A percentile compares a stretch with the other conserved stretches of the same genome.
These are phyloP conservation scores for Hymenoscyphus linearis DNA, from an alignment of 2,329 filamentous ascomycete species.

Conservation along the genomic window DNA sequence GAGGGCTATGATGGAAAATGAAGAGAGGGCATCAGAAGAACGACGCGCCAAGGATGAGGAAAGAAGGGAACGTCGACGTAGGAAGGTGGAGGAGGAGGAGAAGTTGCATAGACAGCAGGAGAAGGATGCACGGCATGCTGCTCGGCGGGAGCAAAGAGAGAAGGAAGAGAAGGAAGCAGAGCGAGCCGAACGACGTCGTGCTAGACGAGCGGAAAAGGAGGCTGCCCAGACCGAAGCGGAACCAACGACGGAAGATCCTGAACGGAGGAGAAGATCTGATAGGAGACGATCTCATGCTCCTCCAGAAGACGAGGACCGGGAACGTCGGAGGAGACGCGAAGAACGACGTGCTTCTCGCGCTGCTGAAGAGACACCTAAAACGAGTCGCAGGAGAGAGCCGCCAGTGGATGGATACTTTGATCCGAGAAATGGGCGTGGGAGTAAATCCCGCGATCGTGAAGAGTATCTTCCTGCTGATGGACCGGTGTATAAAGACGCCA, in stretches of 20 bases:
- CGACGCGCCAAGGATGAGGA: conserved; percentile 52
- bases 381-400: conserved; percentile 40
- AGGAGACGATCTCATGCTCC: conserved; percentile 45
- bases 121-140: conserved; percentile 52
- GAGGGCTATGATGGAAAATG: conserved; percentile 46
- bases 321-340: conserved; percentile 49
- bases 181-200: conserved; percentile 44
- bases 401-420: conserved; percentile 43
- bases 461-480: conserved; percentile 27
- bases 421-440: conserved; percentile 37
- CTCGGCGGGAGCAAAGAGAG: conserved; percentile 46
- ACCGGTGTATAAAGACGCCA: conserved; percentile 25
- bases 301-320: conserved; percentile 43
- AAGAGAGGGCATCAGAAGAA: conserved; percentile 40
- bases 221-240: conserved; percentile 41
- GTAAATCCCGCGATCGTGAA: conserved; percentile 34
- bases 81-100: conserved; percentile 52
- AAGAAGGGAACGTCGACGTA: conserved; percentile 49
- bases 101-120: conserved; percentile 51
- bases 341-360: conserved; percentile 43
- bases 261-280: conserved; percentile 37
- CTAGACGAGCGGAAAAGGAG: conserved; percentile 39
- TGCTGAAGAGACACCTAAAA: conserved; percentile 20
- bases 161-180: conserved; percentile 43
- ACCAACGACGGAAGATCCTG: conserved; percentile 41